Percentiles rank a stretch among this genome's conserved stretches.
phyloP scores from a whole-genome alignment of 352 stramenopile genomes.

The Globisporangium viniferum region DNA sequence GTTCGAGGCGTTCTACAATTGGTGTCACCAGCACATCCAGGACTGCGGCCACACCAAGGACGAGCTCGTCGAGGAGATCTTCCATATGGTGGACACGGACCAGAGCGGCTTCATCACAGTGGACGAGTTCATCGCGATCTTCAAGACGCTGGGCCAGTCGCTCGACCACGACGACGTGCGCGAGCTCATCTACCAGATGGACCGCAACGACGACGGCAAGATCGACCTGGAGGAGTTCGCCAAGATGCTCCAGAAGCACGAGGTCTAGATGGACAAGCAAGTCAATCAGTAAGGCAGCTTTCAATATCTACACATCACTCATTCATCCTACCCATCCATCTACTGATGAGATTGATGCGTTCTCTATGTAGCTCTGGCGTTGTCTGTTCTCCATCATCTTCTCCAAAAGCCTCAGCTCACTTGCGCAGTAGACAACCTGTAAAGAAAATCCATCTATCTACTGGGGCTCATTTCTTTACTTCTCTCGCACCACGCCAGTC shows the following conservation, averaged over 20 bases:
- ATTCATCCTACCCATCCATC: constrained; percentile 4
- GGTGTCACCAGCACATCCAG: constrained; percentile 61
- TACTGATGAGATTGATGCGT: constrained; percentile 2
- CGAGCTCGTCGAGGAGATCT: constrained; percentile 63
- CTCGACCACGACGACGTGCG: constrained; percentile 73
- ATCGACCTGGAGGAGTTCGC: constrained; percentile 72
- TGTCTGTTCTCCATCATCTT: constrained; percentile 19
- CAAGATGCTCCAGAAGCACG: constrained; percentile 74
- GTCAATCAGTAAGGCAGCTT: neutral
- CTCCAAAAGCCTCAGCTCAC: neutral
- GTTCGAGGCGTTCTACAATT: constrained; percentile 72
- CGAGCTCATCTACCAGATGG: constrained; percentile 73
- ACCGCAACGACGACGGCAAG: constrained; percentile 70
- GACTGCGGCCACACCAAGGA: constrained; percentile 53
- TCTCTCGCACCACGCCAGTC: neutral
- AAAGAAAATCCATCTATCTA: neutral
- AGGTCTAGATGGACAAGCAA: constrained; percentile 28
- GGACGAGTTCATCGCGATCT: constrained; percentile 72
- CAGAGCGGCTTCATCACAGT: constrained; percentile 62
- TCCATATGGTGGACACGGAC: constrained; percentile 67
- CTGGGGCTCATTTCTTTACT: constrained; percentile 3
- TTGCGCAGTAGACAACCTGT: neutral
- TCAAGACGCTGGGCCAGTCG: constrained; percentile 62
- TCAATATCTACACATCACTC: constrained; percentile 1
- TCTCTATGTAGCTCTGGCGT: constrained; percentile 7